Evolutionary conservation across 805 yeast genomes (phyloP).

Genomic region (Peterozyma xylosa): DNA sequence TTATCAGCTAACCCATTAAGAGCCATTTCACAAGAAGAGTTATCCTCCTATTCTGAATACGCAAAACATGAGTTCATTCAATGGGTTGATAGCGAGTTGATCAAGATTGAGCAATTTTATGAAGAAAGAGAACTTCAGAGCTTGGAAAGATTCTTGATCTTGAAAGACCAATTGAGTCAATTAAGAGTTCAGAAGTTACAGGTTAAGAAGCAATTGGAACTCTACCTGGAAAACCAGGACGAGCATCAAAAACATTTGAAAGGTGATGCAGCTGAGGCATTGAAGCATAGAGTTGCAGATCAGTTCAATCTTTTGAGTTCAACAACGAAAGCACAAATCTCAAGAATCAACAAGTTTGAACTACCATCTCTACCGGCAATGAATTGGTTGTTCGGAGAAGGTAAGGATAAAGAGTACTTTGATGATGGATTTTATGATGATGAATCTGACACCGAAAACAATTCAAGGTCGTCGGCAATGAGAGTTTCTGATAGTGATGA

Average conservation of each 20-base stretch:
- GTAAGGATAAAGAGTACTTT: conserved; percentile 25
- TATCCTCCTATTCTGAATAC: conserved; percentile 19
- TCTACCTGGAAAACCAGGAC: conserved; percentile 3
- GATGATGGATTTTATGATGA: conserved; percentile 22
- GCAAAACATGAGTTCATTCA: conserved; percentile 41
- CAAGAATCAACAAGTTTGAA: conserved; percentile 26
- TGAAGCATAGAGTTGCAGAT: not conserved
- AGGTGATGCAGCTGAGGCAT: not conserved
- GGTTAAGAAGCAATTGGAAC: conserved; percentile 13
- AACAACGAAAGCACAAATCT: conserved; percentile 11
- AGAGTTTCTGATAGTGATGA: conserved; percentile 5
- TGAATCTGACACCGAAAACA: conserved; percentile 8
- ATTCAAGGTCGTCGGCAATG: not conserved
- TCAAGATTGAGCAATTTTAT: conserved; percentile 56
- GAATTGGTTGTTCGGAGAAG: conserved; percentile 22
- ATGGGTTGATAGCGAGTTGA: conserved; percentile 62
- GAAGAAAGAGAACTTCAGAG: conserved; percentile 52
- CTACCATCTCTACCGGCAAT: conserved; percentile 34
- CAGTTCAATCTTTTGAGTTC: conserved; percentile 1
- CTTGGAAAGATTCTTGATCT: conserved; percentile 46
- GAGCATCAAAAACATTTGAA: not conserved
- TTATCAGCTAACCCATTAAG: not conserved
- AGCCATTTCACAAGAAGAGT: not conserved
- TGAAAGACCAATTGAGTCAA: conserved; percentile 66
- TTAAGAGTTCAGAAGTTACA: conserved; percentile 43